phyloP scores from a whole-genome alignment of 2,329 filamentous ascomycete species.

The Thermothelomyces thermophilus region DNA sequence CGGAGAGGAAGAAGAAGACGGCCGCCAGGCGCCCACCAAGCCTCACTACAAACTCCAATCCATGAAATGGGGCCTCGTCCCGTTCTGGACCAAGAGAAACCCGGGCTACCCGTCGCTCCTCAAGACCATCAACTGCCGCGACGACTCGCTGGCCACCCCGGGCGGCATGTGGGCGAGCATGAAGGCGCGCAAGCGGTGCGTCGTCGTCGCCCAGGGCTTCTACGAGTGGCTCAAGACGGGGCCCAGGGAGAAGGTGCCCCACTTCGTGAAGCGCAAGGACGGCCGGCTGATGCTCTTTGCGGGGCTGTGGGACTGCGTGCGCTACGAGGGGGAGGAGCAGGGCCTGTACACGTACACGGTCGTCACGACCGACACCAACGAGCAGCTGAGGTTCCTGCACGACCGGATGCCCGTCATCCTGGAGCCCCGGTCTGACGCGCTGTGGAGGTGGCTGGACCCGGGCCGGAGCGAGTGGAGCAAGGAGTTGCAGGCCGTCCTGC shows the following conservation, averaged over 20 bases:
- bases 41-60: slow-evolving; percentile 72
- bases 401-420: slow-evolving; percentile 94
- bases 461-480: slow-evolving; percentile 62
- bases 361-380: slow-evolving; percentile 83
- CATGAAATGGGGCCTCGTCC: slow-evolving; percentile 95
- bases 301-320: slow-evolving; percentile 83
- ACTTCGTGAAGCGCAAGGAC: slow-evolving; percentile 78
- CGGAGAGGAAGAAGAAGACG: too few relatives aligned
- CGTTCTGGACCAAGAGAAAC: slow-evolving; percentile 84
- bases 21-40: too few relatives aligned
- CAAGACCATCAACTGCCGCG: slow-evolving; percentile 91
- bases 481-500: slow-evolving; percentile 72
- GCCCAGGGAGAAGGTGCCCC: slow-evolving; percentile 70
- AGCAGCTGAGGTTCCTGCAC: slow-evolving; percentile 79
- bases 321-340: slow-evolving; percentile 44
- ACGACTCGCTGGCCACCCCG: slow-evolving; percentile 71
- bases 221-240: slow-evolving; percentile 79
- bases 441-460: slow-evolving; percentile 76
- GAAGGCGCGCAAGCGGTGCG: slow-evolving; percentile 82
- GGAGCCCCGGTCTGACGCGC: slow-evolving; percentile 62
- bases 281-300: slow-evolving; percentile 82
- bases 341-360: slow-evolving; percentile 86
- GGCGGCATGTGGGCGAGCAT: slow-evolving; percentile 87
- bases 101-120: slow-evolving; percentile 71
- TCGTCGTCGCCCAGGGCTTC: slow-evolving; percentile 86